Base-by-base conservation (phyloP, 2,329 filamentous ascomycete species). In the Hymenoscyphus linearis region DNA sequence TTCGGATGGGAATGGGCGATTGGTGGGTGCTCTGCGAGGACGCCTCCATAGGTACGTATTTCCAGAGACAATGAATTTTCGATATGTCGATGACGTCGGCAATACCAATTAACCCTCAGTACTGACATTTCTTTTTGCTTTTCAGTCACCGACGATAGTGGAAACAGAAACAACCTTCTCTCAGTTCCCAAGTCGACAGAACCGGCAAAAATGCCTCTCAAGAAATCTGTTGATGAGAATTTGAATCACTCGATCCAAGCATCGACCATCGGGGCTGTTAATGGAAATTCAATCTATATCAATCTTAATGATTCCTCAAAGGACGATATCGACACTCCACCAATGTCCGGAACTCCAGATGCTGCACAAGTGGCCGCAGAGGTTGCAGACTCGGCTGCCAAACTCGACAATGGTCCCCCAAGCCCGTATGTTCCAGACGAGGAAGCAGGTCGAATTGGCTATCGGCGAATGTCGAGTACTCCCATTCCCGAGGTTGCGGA, bases 21-120 rank as follows among this genome's bases (percentile, higher is more conserved):
- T 89, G 85, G 84, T 90, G 88, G 88, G 78, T 85, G 26, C 73
- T 90, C 53, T 84, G 91, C 67, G 85, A 90, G 61, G 77, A 77
- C 52, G 78, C 80, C 59, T 81, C 84, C 14, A 85, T 79, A 59
- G 79, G 87, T 89, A 77, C 66, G 79, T 31, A 31, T 60, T 14
- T 27, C 25, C 37, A 18, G 58, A 50, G 27, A n/a, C 16, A 16
- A 18, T 47, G 18, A 47, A 47, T 18, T 12, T 25, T 9, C 7
- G 40, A 47, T 47, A 44, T 22, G 12, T 47, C n/a, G 40, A 47
- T 47, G 40, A 47, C 40, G 40, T 47, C 40, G 40, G 2, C 18
- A 47, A 47, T 25, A 47, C 40, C n/a, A 6, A 25, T 13, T 47
- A 2, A 22, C 47, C 59, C 56, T 60, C 58, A 55, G 64, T 57